A percentile compares a stretch with the other conserved stretches of the same genome.
Conservation (phyloP, 371 early-diverging fungal genomes). For the Rhizopus sp. region DNA sequence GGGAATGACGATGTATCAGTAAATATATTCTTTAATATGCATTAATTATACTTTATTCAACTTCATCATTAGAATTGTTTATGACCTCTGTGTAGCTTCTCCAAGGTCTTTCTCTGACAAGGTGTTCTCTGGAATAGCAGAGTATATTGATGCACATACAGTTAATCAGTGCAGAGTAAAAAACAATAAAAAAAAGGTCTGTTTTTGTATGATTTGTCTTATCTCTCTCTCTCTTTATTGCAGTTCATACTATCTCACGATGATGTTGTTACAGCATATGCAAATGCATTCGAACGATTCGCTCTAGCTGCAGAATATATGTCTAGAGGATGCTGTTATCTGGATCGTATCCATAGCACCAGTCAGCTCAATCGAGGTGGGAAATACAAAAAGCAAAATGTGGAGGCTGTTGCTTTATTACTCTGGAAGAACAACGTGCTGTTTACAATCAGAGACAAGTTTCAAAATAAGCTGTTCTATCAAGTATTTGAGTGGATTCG, state of each 20-base stretch:
- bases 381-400: constrained; percentile 63
- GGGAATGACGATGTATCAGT: constrained; percentile 80
- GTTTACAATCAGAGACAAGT: constrained; percentile 57
- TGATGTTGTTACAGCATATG: constrained; percentile 75
- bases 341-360: constrained; percentile 64
- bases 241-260: constrained; percentile 64
- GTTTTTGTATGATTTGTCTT: not conserved
- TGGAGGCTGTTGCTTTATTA: constrained; percentile 72
- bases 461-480: constrained; percentile 68
- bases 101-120: constrained; percentile 74
- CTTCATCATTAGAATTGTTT: constrained; percentile 35
- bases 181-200: constrained; percentile 4
- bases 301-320: constrained; percentile 64
- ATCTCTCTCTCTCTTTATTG: not conserved
- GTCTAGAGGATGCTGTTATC: constrained; percentile 72
- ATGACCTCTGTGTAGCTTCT: constrained; percentile 73
- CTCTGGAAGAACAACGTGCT: constrained; percentile 78
- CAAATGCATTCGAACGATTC: constrained; percentile 72
- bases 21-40: constrained; percentile 24
- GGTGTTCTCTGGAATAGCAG: constrained; percentile 71
- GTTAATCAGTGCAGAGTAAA: constrained; percentile 57
- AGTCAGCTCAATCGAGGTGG: constrained; percentile 30
- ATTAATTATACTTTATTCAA: constrained; percentile 9
- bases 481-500: constrained; percentile 73
- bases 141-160: constrained; percentile 66